These are phyloP conservation scores for Musa troglodytarum DNA, from an alignment of 176 grass and related monocot genomes.

Conservation along the genomic window DNA sequence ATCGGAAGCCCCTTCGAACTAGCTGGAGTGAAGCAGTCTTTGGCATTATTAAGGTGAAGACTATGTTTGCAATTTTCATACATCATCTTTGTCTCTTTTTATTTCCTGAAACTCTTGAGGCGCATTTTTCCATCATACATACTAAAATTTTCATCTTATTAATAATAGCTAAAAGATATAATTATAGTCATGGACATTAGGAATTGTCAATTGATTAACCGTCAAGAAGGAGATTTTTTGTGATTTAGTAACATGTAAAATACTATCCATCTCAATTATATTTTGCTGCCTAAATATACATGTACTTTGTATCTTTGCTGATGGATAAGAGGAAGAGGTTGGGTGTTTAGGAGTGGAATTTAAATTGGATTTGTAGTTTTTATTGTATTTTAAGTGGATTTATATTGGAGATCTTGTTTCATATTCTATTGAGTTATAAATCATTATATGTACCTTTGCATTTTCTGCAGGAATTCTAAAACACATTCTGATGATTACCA, in stretches of 20 bases:
- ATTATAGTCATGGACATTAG: background rate
- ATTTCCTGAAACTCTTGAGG: background rate
- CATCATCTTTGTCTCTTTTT: background rate
- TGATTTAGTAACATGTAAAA: background rate
- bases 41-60: slow-evolving; percentile 74
- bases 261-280: background rate
- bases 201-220: background rate
- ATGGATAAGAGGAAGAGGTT: background rate
- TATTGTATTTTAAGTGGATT: background rate
- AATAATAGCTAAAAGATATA: background rate
- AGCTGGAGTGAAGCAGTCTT: slow-evolving; percentile 94
- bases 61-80: slow-evolving; percentile 8
- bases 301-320: background rate
- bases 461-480: background rate
- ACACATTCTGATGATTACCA: background rate
- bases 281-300: background rate
- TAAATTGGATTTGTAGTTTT: background rate
- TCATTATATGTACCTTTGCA: background rate
- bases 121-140: background rate
- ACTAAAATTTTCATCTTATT: background rate
- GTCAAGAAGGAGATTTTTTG: background rate
- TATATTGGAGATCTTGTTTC: background rate
- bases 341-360: background rate
- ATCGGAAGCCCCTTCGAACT: slow-evolving; percentile 65
- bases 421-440: background rate